Base-by-base conservation (phyloP, 371 early-diverging fungal genomes). In the Apophysomyces elegans region DNA sequence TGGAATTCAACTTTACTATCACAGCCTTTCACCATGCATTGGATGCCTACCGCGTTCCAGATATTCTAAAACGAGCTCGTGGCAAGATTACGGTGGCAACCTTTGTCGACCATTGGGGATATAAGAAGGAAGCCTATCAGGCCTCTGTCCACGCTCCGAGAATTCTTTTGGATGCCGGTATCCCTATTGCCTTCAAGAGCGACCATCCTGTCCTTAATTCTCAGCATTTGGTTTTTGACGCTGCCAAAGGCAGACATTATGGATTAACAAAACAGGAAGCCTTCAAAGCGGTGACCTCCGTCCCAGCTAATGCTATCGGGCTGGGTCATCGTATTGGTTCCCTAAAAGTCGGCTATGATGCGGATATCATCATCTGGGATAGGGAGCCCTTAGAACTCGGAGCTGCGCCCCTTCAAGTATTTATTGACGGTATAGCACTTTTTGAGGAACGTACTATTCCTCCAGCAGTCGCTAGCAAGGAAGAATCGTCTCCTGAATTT, bases 21-120 rank as follows among this genome's bases (percentile, higher is more conserved):
- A 59, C 82, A 0, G 88, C 95, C 7, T 89, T 94, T 75, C 95
- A 94, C 67, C 95, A 94, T 71, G 95, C 90, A 18, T 71, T 91
- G 36, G 90, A 91, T 62, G 94, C 94, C 4, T 91, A 92, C 70
- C 81, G 86, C 44, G 78, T 93, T 35, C 90, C 91, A 1, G 84
- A 77, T 36, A 78, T 91, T 32, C 74, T 93, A 7, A 85, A 85
- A 46, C 84, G 87, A 11, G 86, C 84, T 14, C 80, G 75, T 16
- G 79, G 81, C 41, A 86, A 91, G 44, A 88, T 91, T 56, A 85
- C 89, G 1, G 78, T 84, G 43, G 90, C 90, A 7, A 85, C 83
- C 12, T 89, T 86, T 71, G 86, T 90, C 26, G 90, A 91, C 71
- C 80, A 86, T 64, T 90, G 87, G 86, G 86, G 87, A 5, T 91